Evolutionary conservation across 495 filamentous ascomycete genomes (phyloP).

Genomic region (Filosporella fistucella): DNA sequence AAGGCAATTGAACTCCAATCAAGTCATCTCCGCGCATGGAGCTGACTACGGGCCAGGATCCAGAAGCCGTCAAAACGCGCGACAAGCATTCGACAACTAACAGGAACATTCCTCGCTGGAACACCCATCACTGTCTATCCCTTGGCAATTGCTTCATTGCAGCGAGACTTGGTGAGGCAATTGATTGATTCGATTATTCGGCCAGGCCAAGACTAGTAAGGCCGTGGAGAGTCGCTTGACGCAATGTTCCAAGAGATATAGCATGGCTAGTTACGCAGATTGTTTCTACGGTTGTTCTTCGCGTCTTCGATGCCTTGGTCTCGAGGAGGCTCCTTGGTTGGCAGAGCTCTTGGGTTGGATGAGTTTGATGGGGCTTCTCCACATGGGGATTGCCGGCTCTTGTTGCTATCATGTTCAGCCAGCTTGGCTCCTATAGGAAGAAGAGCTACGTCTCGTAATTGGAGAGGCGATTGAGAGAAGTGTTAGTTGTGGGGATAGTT

Average conservation of each 20-base stretch:
- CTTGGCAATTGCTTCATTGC: neutral
- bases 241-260: neutral
- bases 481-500: too few species aligned
- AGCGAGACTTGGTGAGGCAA: neutral
- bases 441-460: too few species aligned
- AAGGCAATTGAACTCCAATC: too few species aligned
- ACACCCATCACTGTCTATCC: neutral
- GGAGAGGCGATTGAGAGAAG: too few species aligned
- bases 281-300: slow-evolving; percentile 8
- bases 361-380: neutral
- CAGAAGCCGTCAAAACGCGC: too few species aligned
- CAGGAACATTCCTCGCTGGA: neutral
- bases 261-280: too few species aligned
- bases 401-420: too few species aligned
- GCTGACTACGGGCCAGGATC: too few species aligned
- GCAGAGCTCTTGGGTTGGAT: neutral
- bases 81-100: too few species aligned
- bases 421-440: too few species aligned
- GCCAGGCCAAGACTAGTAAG: neutral
- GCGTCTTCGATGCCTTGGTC: neutral
- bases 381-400: neutral
- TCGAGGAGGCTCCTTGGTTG: neutral
- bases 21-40: too few species aligned
- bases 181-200: neutral
- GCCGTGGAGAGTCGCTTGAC: neutral